Base-by-base conservation (phyloP, 768 basidiomycete species). In the Cubamyces lactineus region DNA sequence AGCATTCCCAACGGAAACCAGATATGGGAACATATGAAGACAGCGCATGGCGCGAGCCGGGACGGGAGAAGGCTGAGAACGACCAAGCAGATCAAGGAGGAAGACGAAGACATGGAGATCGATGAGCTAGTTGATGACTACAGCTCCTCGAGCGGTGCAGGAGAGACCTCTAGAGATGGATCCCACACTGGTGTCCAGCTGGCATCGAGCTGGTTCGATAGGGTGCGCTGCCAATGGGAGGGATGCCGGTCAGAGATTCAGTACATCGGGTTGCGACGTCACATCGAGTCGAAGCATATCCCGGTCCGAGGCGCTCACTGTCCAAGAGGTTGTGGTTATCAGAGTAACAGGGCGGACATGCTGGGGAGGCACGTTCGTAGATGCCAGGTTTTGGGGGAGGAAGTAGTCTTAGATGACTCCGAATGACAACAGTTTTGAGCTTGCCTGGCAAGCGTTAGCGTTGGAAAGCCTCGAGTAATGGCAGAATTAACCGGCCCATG, bases 221-320 rank as follows among this genome's bases (percentile, higher is more conserved):
- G 13, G 43, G 30, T 60, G 6, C 43, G 46, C 7, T 60, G 59
- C 52, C 34, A n/a, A 15, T 60, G 59, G 59, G 15, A 24, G 1
- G 52, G 59, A 6, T 60, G 59, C 59, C 8, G 34, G 16, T 39
- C 59, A 9, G 38, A 38, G 38, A 53, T 60, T 13, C 59, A 60
- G 59, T 53, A 40, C 19, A n/a, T 39, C 2, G 59, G 38, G n/a
- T 17, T 60, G 23, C 34, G 59, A 21, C 59, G 59, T 15, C 59
- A 60, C 34, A 28, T 60, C 45, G 59, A 60, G 45, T 48, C 45
- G 45, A 60, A 60, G 52, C 59, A 60, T 23, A 30, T 46, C 19
- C 52, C 41, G 6, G n/a, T 54, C 3, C 59, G 52, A 13, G 23
- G 53, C 6, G 53, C 53, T 23, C 12, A 15, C 17, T 60, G 59